Conservation (phyloP, 2,329 filamentous ascomycete genomes). For the Canariomyces notabilis region DNA sequence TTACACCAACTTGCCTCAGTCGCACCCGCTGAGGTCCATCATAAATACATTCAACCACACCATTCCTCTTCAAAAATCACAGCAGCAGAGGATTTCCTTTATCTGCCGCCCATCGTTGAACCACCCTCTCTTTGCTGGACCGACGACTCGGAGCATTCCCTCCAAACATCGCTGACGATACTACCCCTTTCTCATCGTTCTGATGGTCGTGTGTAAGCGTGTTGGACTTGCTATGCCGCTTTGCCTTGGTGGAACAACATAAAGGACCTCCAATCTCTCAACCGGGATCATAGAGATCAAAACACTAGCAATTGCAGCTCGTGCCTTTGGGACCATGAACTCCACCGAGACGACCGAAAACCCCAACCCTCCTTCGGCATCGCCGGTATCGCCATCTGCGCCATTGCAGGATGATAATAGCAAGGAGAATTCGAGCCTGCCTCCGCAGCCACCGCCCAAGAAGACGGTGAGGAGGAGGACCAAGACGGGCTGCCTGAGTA, state of each 20-base stretch:
- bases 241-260: background rate
- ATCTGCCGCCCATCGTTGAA: constrained; percentile 1
- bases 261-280: background rate
- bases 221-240: background rate
- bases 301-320: background rate
- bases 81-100: constrained; percentile 8
- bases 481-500: constrained; percentile 89
- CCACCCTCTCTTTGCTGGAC: constrained; percentile 4
- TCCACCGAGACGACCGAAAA: constrained; percentile 1
- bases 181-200: background rate
- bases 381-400: constrained; percentile 7
- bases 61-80: background rate
- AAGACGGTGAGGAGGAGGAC: constrained; percentile 62
- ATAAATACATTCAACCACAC: constrained; percentile 3
- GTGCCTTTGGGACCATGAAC: constrained; percentile 9
- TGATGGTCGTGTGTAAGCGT: background rate
- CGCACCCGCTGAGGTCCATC: constrained; percentile 5
- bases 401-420: constrained; percentile 32
- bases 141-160: background rate
- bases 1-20: constrained; percentile 36
- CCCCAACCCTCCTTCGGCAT: background rate
- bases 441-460: constrained; percentile 39
- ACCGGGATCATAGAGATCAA: background rate
- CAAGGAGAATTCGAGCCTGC: constrained; percentile 27
- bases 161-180: constrained; percentile 1